Conservation (phyloP, 352 stramenopile species). For the Globisporangium nunn region DNA sequence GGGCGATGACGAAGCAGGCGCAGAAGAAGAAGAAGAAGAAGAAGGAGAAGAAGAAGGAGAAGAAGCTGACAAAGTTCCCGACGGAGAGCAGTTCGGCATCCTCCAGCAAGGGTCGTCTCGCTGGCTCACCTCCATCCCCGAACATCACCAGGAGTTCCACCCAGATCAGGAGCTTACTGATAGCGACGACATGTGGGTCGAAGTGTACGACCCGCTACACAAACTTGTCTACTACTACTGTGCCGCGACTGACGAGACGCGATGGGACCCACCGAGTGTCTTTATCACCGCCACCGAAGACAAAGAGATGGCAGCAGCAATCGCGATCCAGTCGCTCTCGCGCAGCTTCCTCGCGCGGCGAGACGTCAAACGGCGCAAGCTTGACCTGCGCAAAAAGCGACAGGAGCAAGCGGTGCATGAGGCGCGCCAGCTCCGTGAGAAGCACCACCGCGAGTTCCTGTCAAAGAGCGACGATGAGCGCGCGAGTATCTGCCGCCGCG, state of each 20-base stretch:
- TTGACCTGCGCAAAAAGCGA: conserved; percentile 17
- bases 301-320: conserved; percentile 36
- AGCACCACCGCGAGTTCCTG: conserved; percentile 18
- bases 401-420: conserved; percentile 19
- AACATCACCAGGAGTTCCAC: not conserved
- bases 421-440: conserved; percentile 12
- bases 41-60: not conserved
- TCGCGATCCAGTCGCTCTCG: conserved; percentile 48
- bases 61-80: not conserved
- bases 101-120: not conserved
- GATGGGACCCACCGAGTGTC: conserved; percentile 33
- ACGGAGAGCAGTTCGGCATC: not conserved
- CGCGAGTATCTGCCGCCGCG: conserved; percentile 28
- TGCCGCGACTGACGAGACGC: conserved; percentile 30
- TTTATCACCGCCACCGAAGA: conserved; percentile 33
- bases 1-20: not conserved
- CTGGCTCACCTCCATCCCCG: not conserved
- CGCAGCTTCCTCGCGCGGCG: conserved; percentile 31
- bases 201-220: conserved; percentile 55
- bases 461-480: conserved; percentile 24
- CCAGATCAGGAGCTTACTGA: not conserved
- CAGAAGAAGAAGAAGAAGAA: not conserved
- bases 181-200: conserved; percentile 27
- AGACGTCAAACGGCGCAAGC: conserved; percentile 22
- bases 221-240: conserved; percentile 60